Evolutionary conservation across 192 early-diverging fungal species (phyloP), one percentile per base, ranked within the genome.

Genomic region (Oehlia diaphana): DNA sequence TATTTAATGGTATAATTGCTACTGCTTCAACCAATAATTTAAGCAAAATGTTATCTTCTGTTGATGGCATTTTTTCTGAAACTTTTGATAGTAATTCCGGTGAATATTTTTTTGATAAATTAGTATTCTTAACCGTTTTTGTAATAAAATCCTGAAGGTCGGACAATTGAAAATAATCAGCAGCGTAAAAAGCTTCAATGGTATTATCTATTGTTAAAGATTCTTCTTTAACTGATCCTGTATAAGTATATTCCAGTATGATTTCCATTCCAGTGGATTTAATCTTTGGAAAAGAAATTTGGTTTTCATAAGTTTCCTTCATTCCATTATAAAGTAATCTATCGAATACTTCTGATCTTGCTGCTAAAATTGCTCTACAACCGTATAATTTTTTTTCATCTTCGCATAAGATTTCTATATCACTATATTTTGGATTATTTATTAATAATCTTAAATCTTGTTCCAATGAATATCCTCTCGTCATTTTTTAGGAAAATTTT

Each of bases 111-210:
- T 3, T 16, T 50, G 3, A 9, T 4, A 12, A 23, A 33, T 33
- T 42, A 37, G 37, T 37, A 37, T 37, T 42, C 7, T 42, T 42
- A 8, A 42, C 7, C 0, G 39, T 42, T 42, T 42, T 42, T 7
- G 5, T 42, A 42, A 42, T 42, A 7, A 42, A 42, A 7, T 7
- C 39, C 5, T 42, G 39, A 42, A 42, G 39, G 5, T 5, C 12
- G 1, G 28, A 9, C 14, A 74, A n/a, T 74, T 74, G 72, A 74
- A 74, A 31, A 21, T 33, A 74, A 74, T 74, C 72, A 4, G 53
- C 72, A 13, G 47, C 72, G n/a, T 31, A 12, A 35, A 21, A 74
- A 2, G 49, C 21, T n/a, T 74, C 72, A 12, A 74, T 5, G 19
- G 9, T 47, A 58, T 74, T 53, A 12, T 74, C 72, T n/a, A 13